Base-by-base conservation (phyloP, 2,329 filamentous ascomycete species). In the Penicillium janthinellum region DNA sequence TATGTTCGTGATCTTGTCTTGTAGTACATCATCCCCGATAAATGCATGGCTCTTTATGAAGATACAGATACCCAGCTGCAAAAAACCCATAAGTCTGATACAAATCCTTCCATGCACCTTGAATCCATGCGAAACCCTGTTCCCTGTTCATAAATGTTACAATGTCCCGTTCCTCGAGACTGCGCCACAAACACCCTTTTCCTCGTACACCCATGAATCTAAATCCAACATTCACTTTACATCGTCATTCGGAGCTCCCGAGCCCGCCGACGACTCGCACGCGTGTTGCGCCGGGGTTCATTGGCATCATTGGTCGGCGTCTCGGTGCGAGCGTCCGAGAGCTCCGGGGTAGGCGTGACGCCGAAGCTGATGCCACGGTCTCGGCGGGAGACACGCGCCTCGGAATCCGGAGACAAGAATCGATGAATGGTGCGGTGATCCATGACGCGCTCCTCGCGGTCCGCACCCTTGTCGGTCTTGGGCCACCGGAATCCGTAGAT, bases 401-500 rank as follows among this genome's bases (percentile, higher is more conserved):
- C 91, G 57, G 92, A 88, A 2, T 88, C 84, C 0, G 86, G 82
- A 25, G 87, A 84, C 5, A 97, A 78, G 70, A 96, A 97, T 0
- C 94, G 89, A 75, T 97, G 90, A 3, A 98, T 84, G 0, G 84
- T 88, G n/a, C 94, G 84, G 71, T 97, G 93, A 72, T 98, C 94
- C 60, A 95, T 82, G 0, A 96, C 81, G 5, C 86, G 75, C 66
- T 86, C 81, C 63, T 87, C 83, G 8, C 85, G 88, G 72, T 98
- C 95, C 15, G 86, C 86, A 0, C 91, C 91, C 28, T 89, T 89
- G 60, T 96, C 90, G 0, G 95, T 98, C 80, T 99, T 97, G 5
- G 95, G 95, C 95, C 95, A 99, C 58, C 90, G 83, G 71, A 90
- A 97, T 0, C 96, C 96, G 73, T 98, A 99, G 0, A 99, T 80